Evolutionary conservation across 208 protist species (phyloP).

Genomic region (Trypanosoma grayi): DNA sequence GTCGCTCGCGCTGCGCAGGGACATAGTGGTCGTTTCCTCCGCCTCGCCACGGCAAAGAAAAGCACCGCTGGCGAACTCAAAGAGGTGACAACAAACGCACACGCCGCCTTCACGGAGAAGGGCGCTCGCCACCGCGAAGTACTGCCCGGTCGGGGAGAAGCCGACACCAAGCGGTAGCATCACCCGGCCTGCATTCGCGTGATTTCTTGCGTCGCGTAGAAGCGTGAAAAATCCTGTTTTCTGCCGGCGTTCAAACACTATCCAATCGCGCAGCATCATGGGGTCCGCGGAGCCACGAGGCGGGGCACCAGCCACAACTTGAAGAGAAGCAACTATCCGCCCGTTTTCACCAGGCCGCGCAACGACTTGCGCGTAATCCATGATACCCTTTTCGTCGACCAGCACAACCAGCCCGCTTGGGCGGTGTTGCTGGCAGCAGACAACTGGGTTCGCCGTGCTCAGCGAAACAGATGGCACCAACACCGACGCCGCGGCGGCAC

Average conservation of each 20-base stretch:
- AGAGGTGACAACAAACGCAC: slow-evolving; percentile 36
- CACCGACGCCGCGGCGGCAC: neutral
- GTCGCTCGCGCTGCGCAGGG: slow-evolving; percentile 1
- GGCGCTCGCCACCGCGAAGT: slow-evolving; percentile 47
- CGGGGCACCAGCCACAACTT: slow-evolving; percentile 45
- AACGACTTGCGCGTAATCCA: slow-evolving; percentile 64
- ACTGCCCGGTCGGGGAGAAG: slow-evolving; percentile 37
- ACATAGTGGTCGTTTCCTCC: slow-evolving; percentile 12
- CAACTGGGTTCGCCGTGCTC: slow-evolving; percentile 44
- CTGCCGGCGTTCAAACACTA: slow-evolving; percentile 53
- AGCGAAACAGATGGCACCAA: slow-evolving; percentile 14
- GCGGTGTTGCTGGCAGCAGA: slow-evolving; percentile 47
- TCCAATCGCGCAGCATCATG: slow-evolving; percentile 42
- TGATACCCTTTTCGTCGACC: slow-evolving; percentile 44
- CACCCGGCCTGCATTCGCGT: neutral
- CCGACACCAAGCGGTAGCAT: slow-evolving; percentile 39
- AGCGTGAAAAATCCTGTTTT: slow-evolving; percentile 64
- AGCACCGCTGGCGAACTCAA: slow-evolving; percentile 44
- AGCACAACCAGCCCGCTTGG: slow-evolving; percentile 37
- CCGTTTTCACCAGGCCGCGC: slow-evolving; percentile 1
- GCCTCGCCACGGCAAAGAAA: slow-evolving; percentile 31
- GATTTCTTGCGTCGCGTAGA: slow-evolving; percentile 28
- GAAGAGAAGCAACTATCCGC: slow-evolving; percentile 29
- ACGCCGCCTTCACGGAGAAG: slow-evolving; percentile 5
- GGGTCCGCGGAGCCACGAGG: slow-evolving; percentile 28